Evolutionary conservation across 73 alveolate genomes (phyloP), one percentile per base, ranked within the genome.

Genomic region (Durusdinium trenchii): DNA sequence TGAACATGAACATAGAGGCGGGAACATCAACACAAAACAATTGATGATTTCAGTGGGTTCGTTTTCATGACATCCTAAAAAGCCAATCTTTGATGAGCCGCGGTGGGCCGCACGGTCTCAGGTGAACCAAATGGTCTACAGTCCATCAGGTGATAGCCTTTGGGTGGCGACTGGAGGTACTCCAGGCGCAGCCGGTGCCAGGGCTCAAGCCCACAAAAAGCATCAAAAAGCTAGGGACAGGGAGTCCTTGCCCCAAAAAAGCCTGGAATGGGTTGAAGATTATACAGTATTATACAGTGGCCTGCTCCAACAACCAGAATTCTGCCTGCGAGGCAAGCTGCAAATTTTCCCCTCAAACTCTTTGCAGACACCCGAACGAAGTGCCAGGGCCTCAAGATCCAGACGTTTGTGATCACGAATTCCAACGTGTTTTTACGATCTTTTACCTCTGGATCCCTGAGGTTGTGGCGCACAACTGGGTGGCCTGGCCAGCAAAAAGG

Each of bases 101-200:
- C 73, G 18, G 30, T 60, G 3, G 23, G 32, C n/a, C n/a, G 23
- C 69, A 1, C 46, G 67, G 43, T 28, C 35, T 32, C 47, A 91
- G 98, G 98, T 71, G 60, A 91, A 91, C 60, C 98, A 91, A 57
- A 91, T 91, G 98, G 89, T 78, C 75, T 91, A 69, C 78, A 91
- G 90, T 61, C 98, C 98, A 75, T 69, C 36, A 36, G 98, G 98
- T 45, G 98, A 91, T 3, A 91, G 98, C 76, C 85, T 91, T 76
- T 91, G 98, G 98, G 98, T 91, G 47, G 98, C 98, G 28, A 54
- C 98, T 18, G 98, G 98, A 35, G 98, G 98, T 7, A 91, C 52
- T 28, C 98, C 98, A 91, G 98, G 98, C 89, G 35, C 87, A 9
- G 52, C 28, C 52, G 7, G 51, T n/a, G 30, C n/a, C 50, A 62